Evolutionary conservation across 176 grass and related monocot species (phyloP).

Genomic region (Luzula sylvatica): DNA sequence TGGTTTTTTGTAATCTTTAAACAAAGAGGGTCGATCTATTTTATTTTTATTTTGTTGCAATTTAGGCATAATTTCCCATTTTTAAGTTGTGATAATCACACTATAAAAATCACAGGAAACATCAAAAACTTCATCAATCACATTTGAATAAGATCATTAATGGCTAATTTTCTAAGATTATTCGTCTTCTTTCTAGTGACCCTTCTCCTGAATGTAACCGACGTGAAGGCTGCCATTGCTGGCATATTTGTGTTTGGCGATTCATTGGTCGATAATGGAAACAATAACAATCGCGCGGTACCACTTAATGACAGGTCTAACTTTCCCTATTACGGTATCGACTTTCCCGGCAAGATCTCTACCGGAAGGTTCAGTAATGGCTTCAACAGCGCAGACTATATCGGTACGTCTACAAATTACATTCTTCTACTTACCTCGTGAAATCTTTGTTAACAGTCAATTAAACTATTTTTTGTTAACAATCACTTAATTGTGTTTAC

Average conservation of each 20-base stretch:
- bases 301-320: constrained; percentile 12
- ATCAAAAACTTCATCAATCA: too few species aligned
- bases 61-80: too few species aligned
- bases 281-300: constrained; percentile 21
- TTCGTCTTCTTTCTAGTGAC: neutral
- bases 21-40: too few species aligned
- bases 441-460: too few species aligned
- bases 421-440: too few species aligned
- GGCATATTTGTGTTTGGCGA: constrained; percentile 26
- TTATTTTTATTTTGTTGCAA: too few species aligned
- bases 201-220: neutral
- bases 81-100: too few species aligned
- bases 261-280: constrained; percentile 24
- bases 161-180: constrained; percentile 3
- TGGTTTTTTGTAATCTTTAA: too few species aligned
- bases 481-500: too few species aligned
- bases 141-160: too few species aligned
- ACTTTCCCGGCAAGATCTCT: constrained; percentile 3
- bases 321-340: constrained; percentile 17
- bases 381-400: constrained; percentile 15
- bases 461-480: too few species aligned
- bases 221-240: neutral
- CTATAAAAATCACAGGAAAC: too few species aligned
- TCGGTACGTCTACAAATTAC: constrained; percentile 1
- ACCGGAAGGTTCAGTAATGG: constrained; percentile 35